Base-by-base conservation (phyloP, 31 red algal species). In the Porphyra umbilicalis region DNA sequence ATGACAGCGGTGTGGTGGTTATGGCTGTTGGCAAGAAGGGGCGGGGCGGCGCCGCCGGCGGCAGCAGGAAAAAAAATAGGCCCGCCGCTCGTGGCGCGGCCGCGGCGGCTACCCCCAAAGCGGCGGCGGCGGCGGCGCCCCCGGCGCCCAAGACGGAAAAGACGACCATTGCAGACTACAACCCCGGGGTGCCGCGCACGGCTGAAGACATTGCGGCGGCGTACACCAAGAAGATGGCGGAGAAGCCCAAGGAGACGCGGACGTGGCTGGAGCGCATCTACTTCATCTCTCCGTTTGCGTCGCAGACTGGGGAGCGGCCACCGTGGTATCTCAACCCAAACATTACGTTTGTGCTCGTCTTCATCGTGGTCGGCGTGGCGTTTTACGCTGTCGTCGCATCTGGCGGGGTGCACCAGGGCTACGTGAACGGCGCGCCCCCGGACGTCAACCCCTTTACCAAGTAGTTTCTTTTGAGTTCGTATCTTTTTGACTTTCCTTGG, bases 291-390 rank as follows among this genome's bases (percentile, higher is more conserved):
- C 96, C 96, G 34, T 98, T 98, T 89, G 88, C 86, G 29, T 92
- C 89, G 76, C 85, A 92, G 85, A 95, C 90, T 15, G 92, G 96
- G 25, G 93, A 98, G 39, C 82, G 81, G 78, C 92, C 96, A 38
- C 93, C 96, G 74, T 98, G 96, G 96, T 98, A 90, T 84, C 86
- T 95, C 35, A 93, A 98, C 77, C 92, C 96, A 34, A 95, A 88
- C 36, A 95, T 98, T 46, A 98, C 96, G 0, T 98, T 95, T 77
- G 77, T 89, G 46, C 7, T 93, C 34, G 86, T 93, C 38, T 84
- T 94, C 13, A 75, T 78, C 9, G 77, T 95, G 13, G 74, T 87
- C 13, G 96, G 77, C 30, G 31, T 95, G 77, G 96, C 90, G 67
- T 93, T 92, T 82, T 95, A 94, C 79, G 57, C 90, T 6, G 96